Percentiles rank a stretch among this genome's conserved stretches.
These are phyloP conservation scores for Senna tora DNA, from an alignment of 306 rosid genomes.

Conservation along the genomic window DNA sequence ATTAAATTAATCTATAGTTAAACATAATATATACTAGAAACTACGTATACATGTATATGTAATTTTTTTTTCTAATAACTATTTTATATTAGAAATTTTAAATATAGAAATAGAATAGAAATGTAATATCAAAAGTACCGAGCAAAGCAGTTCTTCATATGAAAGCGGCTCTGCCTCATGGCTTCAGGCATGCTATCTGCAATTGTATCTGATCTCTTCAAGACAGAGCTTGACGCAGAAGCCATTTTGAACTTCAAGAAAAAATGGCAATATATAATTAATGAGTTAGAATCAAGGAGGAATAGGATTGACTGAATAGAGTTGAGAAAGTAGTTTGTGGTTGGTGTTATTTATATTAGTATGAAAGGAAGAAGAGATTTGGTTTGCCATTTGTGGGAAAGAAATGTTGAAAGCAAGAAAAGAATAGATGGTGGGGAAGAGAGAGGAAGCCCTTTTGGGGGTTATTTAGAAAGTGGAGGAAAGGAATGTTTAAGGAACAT, in stretches of 20 bases:
- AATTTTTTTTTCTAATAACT: no score
- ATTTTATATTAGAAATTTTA: no score
- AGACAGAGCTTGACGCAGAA: constrained; percentile 39
- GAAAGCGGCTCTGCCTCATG: constrained; percentile 64
- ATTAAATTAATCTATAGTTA: no score
- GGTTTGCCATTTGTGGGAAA: constrained; percentile 39
- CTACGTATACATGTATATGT: no score
- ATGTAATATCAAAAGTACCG: constrained; percentile 64
- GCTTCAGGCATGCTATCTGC: constrained; percentile 81
- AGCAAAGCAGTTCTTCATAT: constrained; percentile 79
- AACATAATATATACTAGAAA: no score
- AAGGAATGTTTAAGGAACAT: constrained; percentile 56
- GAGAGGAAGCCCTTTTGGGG: constrained; percentile 35
- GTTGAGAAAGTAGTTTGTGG: constrained; percentile 22
- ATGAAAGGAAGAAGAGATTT: constrained; percentile 47
- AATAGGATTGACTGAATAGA: background rate
- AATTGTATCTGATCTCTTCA: constrained; percentile 67
- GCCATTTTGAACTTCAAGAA: constrained; percentile 65
- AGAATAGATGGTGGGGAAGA: constrained; percentile 50
- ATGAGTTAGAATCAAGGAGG: background rate
- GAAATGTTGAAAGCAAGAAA: constrained; percentile 57
- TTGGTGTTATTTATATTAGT: constrained; percentile 42
- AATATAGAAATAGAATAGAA: no score
- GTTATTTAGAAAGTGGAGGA: constrained; percentile 38
- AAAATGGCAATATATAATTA: constrained; percentile 6